These are phyloP conservation scores for Elsinoe arachidis DNA, from an alignment of 2,329 filamentous ascomycete species.

Conservation along the genomic window DNA sequence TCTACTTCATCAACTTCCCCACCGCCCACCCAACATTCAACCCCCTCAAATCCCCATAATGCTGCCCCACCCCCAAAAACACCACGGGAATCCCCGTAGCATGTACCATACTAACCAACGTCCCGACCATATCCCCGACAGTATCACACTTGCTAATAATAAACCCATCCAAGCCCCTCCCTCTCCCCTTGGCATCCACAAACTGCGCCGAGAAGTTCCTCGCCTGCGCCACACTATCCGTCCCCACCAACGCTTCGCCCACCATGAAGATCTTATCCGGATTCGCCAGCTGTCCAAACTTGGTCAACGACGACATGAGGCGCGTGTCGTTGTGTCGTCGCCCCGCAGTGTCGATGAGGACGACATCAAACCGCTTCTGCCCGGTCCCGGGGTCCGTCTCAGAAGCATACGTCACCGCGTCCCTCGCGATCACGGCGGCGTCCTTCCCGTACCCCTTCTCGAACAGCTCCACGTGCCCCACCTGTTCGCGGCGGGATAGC, in stretches of 20 bases:
- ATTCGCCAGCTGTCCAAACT: constrained; percentile 91
- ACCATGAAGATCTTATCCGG: constrained; percentile 99
- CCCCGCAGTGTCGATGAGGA: constrained; percentile 93
- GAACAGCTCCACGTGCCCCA: constrained; percentile 77
- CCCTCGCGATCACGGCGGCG: constrained; percentile 87
- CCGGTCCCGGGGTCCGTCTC: constrained; percentile 44
- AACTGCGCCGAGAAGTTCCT: constrained; percentile 94
- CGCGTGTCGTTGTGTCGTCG: constrained; percentile 91
- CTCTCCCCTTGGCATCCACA: constrained; percentile 37
- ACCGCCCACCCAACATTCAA: constrained; percentile 58
- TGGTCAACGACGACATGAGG: constrained; percentile 93
- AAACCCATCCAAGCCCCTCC: constrained; percentile 82
- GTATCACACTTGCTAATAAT: constrained; percentile 99
- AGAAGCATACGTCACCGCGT: constrained; percentile 74
- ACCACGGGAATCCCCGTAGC: constrained; percentile 93
- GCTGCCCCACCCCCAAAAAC: constrained; percentile 70
- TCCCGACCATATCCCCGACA: constrained; percentile 97
- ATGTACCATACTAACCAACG: constrained; percentile 92
- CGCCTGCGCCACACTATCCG: constrained; percentile 89
- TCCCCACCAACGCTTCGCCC: constrained; percentile 83
- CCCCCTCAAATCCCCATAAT: constrained; percentile 57
- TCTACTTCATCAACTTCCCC: constrained; percentile 48
- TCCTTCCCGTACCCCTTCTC: constrained; percentile 98
- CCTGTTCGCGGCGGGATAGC: constrained; percentile 71
- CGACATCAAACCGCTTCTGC: constrained; percentile 62